A percentile compares a stretch with the other conserved stretches of the same genome.
These are phyloP conservation scores for Pythium grandisporangium DNA, from an alignment of 352 stramenopile species.

Conservation along the genomic window DNA sequence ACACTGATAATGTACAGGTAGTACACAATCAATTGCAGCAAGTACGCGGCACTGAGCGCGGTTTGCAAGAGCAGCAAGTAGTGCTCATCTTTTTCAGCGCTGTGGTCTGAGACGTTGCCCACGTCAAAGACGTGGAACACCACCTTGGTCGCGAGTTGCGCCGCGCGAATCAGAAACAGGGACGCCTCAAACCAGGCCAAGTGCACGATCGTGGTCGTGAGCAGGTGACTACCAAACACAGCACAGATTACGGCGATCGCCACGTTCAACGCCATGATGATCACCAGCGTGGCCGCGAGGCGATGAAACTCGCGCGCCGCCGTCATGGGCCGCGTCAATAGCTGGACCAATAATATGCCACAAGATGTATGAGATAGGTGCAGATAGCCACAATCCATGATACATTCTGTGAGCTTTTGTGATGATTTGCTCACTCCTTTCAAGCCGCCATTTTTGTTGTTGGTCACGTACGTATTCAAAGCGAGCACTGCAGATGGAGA, in stretches of 20 bases:
- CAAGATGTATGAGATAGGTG: neutral
- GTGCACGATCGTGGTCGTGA: slow-evolving; percentile 44
- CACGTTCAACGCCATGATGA: slow-evolving; percentile 30
- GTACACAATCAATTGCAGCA: slow-evolving; percentile 65
- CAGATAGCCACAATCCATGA: too few species aligned
- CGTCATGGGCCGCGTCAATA: slow-evolving; percentile 55
- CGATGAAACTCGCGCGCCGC: slow-evolving; percentile 43
- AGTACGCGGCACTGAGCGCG: slow-evolving; percentile 41
- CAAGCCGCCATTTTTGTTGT: too few species aligned
- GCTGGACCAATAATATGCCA: slow-evolving; percentile 9
- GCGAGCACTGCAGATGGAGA: slow-evolving; percentile 45
- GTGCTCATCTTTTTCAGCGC: slow-evolving; percentile 53
- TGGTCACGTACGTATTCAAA: slow-evolving; percentile 59
- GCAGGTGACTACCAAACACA: slow-evolving; percentile 21
- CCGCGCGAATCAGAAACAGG: slow-evolving; percentile 51
- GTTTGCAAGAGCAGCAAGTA: slow-evolving; percentile 60
- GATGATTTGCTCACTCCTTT: too few species aligned
- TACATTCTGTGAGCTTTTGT: too few species aligned
- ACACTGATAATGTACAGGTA: slow-evolving; percentile 79
- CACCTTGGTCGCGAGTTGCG: slow-evolving; percentile 62
- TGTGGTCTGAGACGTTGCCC: slow-evolving; percentile 17
- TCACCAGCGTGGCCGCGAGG: slow-evolving; percentile 30
- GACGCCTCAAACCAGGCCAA: slow-evolving; percentile 71
- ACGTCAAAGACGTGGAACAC: slow-evolving; percentile 52
- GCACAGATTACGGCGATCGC: slow-evolving; percentile 27